These are phyloP conservation scores for Gynandropsis gynandra DNA, from an alignment of 345 rosid species.

Conservation along the genomic window DNA sequence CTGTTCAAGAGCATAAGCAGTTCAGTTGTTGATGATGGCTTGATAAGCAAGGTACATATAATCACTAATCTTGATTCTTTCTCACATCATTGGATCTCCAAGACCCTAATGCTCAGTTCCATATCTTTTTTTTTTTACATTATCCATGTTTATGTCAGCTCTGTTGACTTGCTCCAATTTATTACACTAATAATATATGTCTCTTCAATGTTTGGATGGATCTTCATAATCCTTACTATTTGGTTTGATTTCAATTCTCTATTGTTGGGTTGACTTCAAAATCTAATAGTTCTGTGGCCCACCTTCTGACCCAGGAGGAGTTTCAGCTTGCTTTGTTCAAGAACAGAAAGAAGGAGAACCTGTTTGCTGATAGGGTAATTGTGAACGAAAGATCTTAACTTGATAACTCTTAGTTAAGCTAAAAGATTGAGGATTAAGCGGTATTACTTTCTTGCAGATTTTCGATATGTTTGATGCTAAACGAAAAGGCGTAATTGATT, in stretches of 20 bases:
- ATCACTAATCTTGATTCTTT: too few species aligned
- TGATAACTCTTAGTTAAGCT: background rate
- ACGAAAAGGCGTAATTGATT: conserved; percentile 85
- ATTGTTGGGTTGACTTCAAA: conserved; percentile 22
- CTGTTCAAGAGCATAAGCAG: conserved; percentile 95
- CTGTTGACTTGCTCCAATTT: conserved; percentile 16
- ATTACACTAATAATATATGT: conserved; percentile 17
- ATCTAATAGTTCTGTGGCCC: conserved; percentile 21
- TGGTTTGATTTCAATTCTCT: conserved; percentile 16
- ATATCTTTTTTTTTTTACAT: conserved; percentile 11
- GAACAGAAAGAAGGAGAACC: conserved; percentile 80
- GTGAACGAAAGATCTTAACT: background rate
- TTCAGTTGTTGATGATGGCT: conserved; percentile 91
- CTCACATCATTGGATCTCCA: conserved; percentile 18
- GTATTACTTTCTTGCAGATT: conserved; percentile 42
- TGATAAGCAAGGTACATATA: conserved; percentile 75
- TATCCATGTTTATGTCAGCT: conserved; percentile 8
- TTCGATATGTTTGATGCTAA: conserved; percentile 92
- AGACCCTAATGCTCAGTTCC: conserved; percentile 12
- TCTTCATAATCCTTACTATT: conserved; percentile 20
- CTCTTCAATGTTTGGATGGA: conserved; percentile 16
- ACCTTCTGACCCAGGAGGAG: conserved; percentile 82
- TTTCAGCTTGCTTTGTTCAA: conserved; percentile 92
- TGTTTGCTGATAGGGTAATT: conserved; percentile 87
- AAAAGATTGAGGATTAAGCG: background rate